These are phyloP conservation scores for Trichosanthes truncata DNA, from an alignment of 306 rosid genomes.

Conservation along the genomic window DNA sequence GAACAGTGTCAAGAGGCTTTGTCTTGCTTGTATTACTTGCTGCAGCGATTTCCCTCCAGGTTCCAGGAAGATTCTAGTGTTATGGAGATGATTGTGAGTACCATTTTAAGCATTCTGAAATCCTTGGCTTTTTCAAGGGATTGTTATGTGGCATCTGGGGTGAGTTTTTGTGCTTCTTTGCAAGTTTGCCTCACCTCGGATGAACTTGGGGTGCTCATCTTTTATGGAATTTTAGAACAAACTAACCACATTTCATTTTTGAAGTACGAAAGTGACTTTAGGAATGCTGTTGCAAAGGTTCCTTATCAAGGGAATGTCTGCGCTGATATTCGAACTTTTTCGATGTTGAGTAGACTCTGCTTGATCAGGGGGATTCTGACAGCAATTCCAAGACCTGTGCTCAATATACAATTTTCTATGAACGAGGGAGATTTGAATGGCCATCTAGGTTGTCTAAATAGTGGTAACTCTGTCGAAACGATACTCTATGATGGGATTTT, in stretches of 20 bases:
- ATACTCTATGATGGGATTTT: slow-evolving; percentile 84
- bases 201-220: slow-evolving; percentile 65
- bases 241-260: slow-evolving; percentile 17
- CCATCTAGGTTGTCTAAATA: slow-evolving; percentile 11
- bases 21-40: slow-evolving; percentile 88
- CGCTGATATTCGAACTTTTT: slow-evolving; percentile 36
- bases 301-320: slow-evolving; percentile 50
- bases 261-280: slow-evolving; percentile 20
- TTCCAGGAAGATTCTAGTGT: slow-evolving; percentile 37
- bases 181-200: slow-evolving; percentile 50
- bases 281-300: slow-evolving; percentile 33
- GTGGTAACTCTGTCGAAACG: slow-evolving; percentile 30
- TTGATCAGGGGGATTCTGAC: slow-evolving; percentile 86
- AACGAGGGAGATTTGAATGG: slow-evolving; percentile 16
- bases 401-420: slow-evolving; percentile 39
- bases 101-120: slow-evolving; percentile 49
- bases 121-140: slow-evolving; percentile 70
- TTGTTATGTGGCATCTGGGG: slow-evolving; percentile 91
- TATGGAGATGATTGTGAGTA: slow-evolving; percentile 37
- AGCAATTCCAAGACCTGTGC: slow-evolving; percentile 68
- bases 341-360: slow-evolving; percentile 73
- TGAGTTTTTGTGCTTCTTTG: slow-evolving; percentile 69
- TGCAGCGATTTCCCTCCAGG: slow-evolving; percentile 63
- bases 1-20: slow-evolving; percentile 95
- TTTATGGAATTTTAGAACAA: slow-evolving; percentile 44